Conservation (phyloP, 2,329 filamentous ascomycete genomes). For the Diaporthe sp. region DNA sequence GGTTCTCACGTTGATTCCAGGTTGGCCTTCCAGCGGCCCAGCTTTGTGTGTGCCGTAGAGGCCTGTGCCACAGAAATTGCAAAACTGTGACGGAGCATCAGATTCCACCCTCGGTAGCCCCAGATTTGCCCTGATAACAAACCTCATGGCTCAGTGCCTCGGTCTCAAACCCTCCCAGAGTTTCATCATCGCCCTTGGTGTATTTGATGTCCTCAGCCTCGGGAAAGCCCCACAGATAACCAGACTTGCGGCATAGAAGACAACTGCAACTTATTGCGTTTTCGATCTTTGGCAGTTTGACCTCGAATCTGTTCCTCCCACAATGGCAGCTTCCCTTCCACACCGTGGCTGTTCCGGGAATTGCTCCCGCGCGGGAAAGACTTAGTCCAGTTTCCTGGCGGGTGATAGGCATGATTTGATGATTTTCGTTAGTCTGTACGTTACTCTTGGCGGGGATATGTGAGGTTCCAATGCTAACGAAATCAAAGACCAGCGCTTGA, state of each 20-base stretch:
- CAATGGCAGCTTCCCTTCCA: conserved; percentile 45
- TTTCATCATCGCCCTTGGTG: conserved; percentile 26
- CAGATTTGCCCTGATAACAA: background rate
- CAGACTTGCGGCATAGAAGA: conserved; percentile 43
- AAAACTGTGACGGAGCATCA: conserved; percentile 39
- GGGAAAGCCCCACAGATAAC: conserved; percentile 42
- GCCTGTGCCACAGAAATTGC: conserved; percentile 42
- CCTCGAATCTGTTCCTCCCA: conserved; percentile 42
- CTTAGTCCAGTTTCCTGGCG: conserved; percentile 32
- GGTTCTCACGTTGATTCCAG: conserved; percentile 40
- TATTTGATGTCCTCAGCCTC: conserved; percentile 23
- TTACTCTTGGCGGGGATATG: too few relatives aligned
- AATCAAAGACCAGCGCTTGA: background rate
- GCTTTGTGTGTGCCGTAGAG: conserved; percentile 41
- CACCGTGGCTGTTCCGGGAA: background rate
- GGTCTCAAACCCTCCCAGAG: conserved; percentile 26
- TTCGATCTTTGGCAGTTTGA: conserved; percentile 34
- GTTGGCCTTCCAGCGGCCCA: conserved; percentile 38
- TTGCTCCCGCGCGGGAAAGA: background rate
- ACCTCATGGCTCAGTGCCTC: conserved; percentile 39
- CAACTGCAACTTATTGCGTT: conserved; percentile 39
- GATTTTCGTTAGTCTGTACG: background rate
- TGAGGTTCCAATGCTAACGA: background rate
- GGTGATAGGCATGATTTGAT: conserved; percentile 24
- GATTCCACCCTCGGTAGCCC: background rate